A percentile compares a stretch with the other conserved stretches of the same genome.
These are phyloP conservation scores for Pouteria glomerata DNA, from an alignment of 148 eudicot genomes.

Conservation along the genomic window DNA sequence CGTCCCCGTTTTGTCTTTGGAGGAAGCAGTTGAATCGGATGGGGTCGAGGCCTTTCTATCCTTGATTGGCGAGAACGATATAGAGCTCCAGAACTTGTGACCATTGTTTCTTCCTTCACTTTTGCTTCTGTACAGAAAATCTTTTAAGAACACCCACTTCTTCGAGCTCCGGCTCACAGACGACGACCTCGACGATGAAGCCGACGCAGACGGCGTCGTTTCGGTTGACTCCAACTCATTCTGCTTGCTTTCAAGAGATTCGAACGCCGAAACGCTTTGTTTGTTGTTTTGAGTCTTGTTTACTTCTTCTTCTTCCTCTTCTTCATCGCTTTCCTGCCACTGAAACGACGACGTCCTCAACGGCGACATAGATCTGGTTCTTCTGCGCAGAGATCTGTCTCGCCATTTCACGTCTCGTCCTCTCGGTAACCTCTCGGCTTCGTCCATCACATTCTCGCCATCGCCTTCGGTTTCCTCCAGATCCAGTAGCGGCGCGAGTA, in stretches of 20 bases:
- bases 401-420: conserved; percentile 51
- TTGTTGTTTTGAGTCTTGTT: not conserved
- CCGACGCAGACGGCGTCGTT: conserved; percentile 51
- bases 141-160: conserved; percentile 81
- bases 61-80: conserved; percentile 55
- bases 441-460: not conserved
- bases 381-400: conserved; percentile 45
- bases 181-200: conserved; percentile 66
- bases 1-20: too few species aligned
- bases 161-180: conserved; percentile 72
- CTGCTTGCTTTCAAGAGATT: not conserved
- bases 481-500: conserved; percentile 38
- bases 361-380: conserved; percentile 82
- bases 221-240: conserved; percentile 15
- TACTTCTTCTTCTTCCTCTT: not conserved
- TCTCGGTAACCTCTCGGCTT: conserved; percentile 25
- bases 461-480: conserved; percentile 22
- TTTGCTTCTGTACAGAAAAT: conserved; percentile 69
- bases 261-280: not conserved
- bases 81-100: conserved; percentile 59
- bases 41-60: conserved; percentile 43
- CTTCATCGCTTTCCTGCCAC: conserved; percentile 18
- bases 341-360: conserved; percentile 37
- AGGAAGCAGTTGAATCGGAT: too few species aligned
- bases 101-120: conserved; percentile 69